Percentiles rank a stretch among this genome's conserved stretches.
These are phyloP conservation scores for Paramarasmius palmivorus DNA, from an alignment of 1,284 basidiomycete genomes.

Conservation along the genomic window DNA sequence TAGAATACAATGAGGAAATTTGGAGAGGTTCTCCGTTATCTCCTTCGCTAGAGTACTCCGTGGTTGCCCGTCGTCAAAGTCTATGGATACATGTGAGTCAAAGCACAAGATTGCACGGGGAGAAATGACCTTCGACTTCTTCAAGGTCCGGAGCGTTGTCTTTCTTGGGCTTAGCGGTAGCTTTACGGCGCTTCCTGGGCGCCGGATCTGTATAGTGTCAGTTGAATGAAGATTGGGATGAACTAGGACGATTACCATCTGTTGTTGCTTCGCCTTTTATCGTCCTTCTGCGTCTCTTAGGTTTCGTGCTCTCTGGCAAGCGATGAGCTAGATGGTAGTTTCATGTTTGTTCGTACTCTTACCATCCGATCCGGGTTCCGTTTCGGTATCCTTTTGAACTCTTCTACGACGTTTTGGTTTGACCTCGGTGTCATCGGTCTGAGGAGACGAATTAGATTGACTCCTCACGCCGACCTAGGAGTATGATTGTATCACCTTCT, in stretches of 20 bases:
- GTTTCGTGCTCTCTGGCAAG: too few species aligned
- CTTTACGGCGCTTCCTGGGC: too few species aligned
- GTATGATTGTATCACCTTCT: too few species aligned
- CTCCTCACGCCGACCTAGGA: too few species aligned
- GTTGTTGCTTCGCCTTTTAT: too few species aligned
- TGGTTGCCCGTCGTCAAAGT: constrained; percentile 28
- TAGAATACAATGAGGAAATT: constrained; percentile 86
- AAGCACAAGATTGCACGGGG: not conserved
- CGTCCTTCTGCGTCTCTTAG: too few species aligned
- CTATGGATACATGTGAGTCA: not conserved
- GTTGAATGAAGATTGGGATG: too few species aligned
- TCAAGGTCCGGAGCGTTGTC: not conserved
- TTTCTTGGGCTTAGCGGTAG: too few species aligned
- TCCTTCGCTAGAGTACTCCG: constrained; percentile 63
- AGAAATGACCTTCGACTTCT: not conserved
- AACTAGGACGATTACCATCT: too few species aligned
- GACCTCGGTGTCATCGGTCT: not conserved
- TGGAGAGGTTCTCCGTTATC: constrained; percentile 70
- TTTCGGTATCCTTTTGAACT: not conserved
- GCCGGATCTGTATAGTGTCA: too few species aligned
- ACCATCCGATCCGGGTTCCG: not conserved
- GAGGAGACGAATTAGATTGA: not conserved
- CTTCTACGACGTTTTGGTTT: not conserved
- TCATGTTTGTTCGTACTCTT: not conserved
- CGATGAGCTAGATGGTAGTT: too few species aligned